Evolutionary conservation across 2,329 filamentous ascomycete genomes (phyloP), one percentile per base, ranked within the genome.

Genomic region (Colletotrichum tanaceti): DNA sequence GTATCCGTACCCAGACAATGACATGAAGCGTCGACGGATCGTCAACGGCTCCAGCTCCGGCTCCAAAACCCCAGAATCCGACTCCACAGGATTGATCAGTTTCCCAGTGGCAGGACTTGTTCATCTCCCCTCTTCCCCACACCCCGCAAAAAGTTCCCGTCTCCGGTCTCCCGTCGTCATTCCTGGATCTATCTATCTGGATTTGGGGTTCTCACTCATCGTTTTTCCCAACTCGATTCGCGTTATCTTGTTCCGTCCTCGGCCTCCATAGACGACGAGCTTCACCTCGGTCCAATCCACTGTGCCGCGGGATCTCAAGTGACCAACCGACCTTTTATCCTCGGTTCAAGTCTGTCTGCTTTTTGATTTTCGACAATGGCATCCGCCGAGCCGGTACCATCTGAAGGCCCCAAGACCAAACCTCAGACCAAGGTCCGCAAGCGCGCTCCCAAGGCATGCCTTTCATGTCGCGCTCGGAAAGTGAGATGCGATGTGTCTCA

Each of bases 401-500:
- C 66, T 22, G 74, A 75, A 49, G 20, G 18, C 7, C 64, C 73
- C 20, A 76, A 77, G 63, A 70, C 78, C 43, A 79, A 78, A 70
- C 65, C 75, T 18, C 72, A 75, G 10, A 72, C 73, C 60, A 82
- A 81, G 73, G 77, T 77, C 61, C 75, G 81, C 44, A 84, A 82
- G 76, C 78, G 84, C 65, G 83, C 84, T 2, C 76, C 83, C n/a
- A 85, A 85, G 59, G 84, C 84, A 11, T 86, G 84, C 58, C 76
- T 84, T 11, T 83, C 82, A n/a, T 86, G 83, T 72, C 78, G 84
- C 18, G 79, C 83, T n/a, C 77, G 84, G 32, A 85, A 86, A 73
- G 83, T 86, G 35, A 77, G 84, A 35, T 86, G 84, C 65, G 83
- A 85, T 72, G 83, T 85, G 18, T 83, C 80, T 47, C 83, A 83